Percentiles rank a stretch among this genome's conserved stretches.
Conservation (phyloP, 805 yeast species). For the Zygoascus tannicola region DNA sequence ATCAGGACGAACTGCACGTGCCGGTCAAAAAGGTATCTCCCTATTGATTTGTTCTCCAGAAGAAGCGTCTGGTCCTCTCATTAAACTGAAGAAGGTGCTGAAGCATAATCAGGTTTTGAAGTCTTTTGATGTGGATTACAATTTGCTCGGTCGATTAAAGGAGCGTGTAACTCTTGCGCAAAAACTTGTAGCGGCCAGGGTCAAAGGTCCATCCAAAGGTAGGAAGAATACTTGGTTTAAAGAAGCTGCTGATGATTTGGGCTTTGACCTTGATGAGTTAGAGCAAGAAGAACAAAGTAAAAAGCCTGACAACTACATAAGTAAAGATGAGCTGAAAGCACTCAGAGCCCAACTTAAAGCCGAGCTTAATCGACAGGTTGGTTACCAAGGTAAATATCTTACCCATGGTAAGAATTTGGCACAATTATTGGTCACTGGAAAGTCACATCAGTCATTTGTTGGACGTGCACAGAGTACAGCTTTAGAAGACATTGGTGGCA, state of each 20-base stretch:
- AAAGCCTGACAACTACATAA: slow-evolving; percentile 30
- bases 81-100: slow-evolving; percentile 39
- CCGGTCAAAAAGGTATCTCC: slow-evolving; percentile 88
- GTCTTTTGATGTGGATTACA: slow-evolving; percentile 67
- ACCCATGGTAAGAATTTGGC: slow-evolving; percentile 72
- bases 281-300: slow-evolving; percentile 28
- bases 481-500: slow-evolving; percentile 30
- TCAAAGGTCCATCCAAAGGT: slow-evolving; percentile 43
- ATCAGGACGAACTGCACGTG: slow-evolving; percentile 98
- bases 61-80: slow-evolving; percentile 82
- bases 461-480: slow-evolving; percentile 68
- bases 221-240: slow-evolving; percentile 64
- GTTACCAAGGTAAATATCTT: slow-evolving; percentile 56
- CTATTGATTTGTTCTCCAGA: slow-evolving; percentile 88
- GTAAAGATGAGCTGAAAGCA: slow-evolving; percentile 38
- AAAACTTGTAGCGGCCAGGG: slow-evolving; percentile 63
- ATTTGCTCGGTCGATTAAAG: slow-evolving; percentile 58
- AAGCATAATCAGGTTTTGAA: slow-evolving; percentile 35
- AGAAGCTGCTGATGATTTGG: slow-evolving; percentile 90
- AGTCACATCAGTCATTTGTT: slow-evolving; percentile 55
- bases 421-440: slow-evolving; percentile 59
- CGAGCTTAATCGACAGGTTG: slow-evolving; percentile 45
- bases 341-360: slow-evolving; percentile 45
- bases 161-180: slow-evolving; percentile 62
- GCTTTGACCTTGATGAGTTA: slow-evolving; percentile 63